Conservation (phyloP, 2,329 filamentous ascomycete genomes). For the Trichoderma aggressivum region DNA sequence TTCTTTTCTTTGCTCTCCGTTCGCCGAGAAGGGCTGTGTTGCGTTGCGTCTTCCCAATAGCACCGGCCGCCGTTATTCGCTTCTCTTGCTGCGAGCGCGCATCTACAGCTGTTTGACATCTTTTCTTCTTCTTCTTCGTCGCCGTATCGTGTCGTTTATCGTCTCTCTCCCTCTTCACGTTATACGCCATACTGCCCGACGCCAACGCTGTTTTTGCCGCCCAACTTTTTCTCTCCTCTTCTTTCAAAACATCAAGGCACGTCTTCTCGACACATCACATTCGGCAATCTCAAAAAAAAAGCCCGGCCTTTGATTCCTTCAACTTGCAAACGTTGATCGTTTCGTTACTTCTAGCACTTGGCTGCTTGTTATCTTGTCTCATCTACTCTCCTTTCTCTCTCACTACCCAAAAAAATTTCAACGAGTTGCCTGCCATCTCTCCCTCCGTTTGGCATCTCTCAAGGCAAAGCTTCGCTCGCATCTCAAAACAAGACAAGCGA, state of each 20-base stretch:
- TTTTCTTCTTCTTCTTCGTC: neutral
- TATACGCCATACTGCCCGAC: neutral
- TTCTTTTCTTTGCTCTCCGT: neutral
- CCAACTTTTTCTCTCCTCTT: conserved; percentile 13
- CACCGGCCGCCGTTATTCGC: conserved; percentile 6
- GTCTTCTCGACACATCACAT: neutral
- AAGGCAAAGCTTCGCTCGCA: conserved; percentile 3
- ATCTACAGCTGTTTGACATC: neutral
- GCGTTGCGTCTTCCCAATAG: neutral
- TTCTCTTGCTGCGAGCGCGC: conserved; percentile 9
- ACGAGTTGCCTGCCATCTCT: neutral
- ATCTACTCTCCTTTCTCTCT: neutral
- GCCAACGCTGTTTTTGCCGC: neutral
- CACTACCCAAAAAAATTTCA: neutral
- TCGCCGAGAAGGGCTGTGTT: conserved; percentile 14
- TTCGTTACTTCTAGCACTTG: neutral
- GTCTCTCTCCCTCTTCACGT: neutral
- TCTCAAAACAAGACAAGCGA: conserved; percentile 2
- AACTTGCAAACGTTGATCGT: conserved; percentile 16
- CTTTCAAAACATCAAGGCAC: neutral
- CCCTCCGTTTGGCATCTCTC: neutral
- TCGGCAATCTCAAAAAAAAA: neutral
- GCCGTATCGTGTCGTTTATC: neutral
- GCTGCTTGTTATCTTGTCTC: neutral
- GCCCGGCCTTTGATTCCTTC: conserved; percentile 1